Base-by-base conservation (phyloP, 306 rosid genomes). In the Cyamopsis tetragonoloba region DNA sequence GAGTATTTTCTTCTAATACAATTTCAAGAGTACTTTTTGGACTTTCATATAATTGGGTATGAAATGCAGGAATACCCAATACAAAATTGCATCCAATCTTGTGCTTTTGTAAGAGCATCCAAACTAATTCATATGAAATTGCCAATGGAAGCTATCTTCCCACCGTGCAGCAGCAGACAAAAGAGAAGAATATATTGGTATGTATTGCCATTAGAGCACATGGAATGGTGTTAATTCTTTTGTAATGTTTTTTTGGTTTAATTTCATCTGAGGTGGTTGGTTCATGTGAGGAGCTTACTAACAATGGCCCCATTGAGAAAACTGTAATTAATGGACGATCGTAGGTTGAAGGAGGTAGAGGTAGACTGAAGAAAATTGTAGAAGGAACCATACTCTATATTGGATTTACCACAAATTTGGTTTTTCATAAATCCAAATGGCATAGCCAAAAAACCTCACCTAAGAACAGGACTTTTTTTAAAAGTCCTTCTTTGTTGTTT, bases 81-180 rank as follows among this genome's bases (percentile, higher is more conserved):
- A 31, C 41, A 2, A 77, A 77, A 69, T 4, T 55, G 69, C 82
- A 41, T 65, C 83, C 91, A 0, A 53, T 46, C 13, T 66, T 50
- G n/a, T 78, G 60, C 78, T 49, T 82, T 28, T 83, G 85, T 70
- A 86, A 75, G 65, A 77, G 46, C 68, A 66, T 93, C 37, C 98
- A 93, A 73, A 88, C 86, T 66, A 69, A 39, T 37, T 75, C 96
- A 3, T 93, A 88, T 59, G 86, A 89, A 78, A 85, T 80, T 77
- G 85, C 91, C 53, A 85, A 83, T 42, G 95, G 87, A 66, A 93
- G 98, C 82, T 89, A 87, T 41, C 77, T 84, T 53, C 91, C 91
- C 42, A 47, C 78, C 27, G 14, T 65, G 13, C 71, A 75, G 13
- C 71, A 75, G 1, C 72, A 72, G 56, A 32, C 66, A 26, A 72